Conservation (phyloP, 2,329 filamentous ascomycete genomes). For the Catunica adiposa region DNA sequence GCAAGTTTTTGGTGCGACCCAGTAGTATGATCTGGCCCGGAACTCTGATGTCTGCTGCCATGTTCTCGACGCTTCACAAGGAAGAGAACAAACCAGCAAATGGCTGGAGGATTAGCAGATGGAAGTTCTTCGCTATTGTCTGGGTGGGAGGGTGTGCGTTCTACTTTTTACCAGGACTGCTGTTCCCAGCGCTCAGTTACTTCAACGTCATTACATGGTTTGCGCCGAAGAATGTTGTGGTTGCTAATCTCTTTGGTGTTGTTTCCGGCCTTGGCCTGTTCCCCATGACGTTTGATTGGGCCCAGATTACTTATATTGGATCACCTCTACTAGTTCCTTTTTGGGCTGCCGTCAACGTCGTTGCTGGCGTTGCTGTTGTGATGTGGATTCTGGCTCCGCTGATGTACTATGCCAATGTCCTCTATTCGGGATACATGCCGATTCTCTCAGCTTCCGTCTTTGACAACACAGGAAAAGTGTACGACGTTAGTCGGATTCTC, state of each 20-base stretch:
- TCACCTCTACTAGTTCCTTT: constrained; percentile 72
- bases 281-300: constrained; percentile 81
- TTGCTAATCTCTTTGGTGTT: constrained; percentile 75
- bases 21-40: constrained; percentile 87
- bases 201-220: constrained; percentile 85
- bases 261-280: constrained; percentile 72
- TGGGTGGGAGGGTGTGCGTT: constrained; percentile 58
- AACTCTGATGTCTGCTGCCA: constrained; percentile 72
- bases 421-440: constrained; percentile 73
- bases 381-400: constrained; percentile 76
- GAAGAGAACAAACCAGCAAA: constrained; percentile 67
- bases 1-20: constrained; percentile 67
- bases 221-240: constrained; percentile 67
- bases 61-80: constrained; percentile 77
- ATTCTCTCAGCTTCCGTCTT: constrained; percentile 74
- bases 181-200: constrained; percentile 73
- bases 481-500: constrained; percentile 66
- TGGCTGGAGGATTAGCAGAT: constrained; percentile 68
- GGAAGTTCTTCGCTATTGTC: constrained; percentile 67
- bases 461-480: constrained; percentile 65
- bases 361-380: constrained; percentile 61
- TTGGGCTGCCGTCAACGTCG: constrained; percentile 73
- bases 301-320: constrained; percentile 75
- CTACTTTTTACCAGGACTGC: constrained; percentile 69
- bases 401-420: constrained; percentile 63